These are phyloP conservation scores for Phyllachora maydis DNA, from an alignment of 2,329 filamentous ascomycete species.

Conservation along the genomic window DNA sequence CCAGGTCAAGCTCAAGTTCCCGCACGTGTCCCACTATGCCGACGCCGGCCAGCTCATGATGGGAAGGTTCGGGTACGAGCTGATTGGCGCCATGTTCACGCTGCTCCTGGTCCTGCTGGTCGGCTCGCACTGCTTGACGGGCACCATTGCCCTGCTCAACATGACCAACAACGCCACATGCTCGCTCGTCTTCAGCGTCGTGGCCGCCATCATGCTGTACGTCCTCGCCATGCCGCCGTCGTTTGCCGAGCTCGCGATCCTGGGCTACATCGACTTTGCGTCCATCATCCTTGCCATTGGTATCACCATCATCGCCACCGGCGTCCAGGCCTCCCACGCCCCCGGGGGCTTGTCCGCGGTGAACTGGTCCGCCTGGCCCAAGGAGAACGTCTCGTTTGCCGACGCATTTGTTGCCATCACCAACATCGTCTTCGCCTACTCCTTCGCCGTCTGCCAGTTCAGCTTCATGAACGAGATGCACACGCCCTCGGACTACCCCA, in stretches of 20 bases:
- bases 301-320: constrained; percentile 46
- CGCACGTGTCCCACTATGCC: constrained; percentile 42
- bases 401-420: constrained; percentile 37
- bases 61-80: constrained; percentile 37
- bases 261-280: constrained; percentile 33
- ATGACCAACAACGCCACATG: constrained; percentile 33
- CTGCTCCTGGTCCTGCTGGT: constrained; percentile 49
- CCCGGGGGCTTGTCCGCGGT: constrained; percentile 7
- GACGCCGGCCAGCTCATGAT: constrained; percentile 43
- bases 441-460: constrained; percentile 30
- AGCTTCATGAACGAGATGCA: constrained; percentile 33
- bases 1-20: constrained; percentile 25
- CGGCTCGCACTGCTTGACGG: constrained; percentile 51
- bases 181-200: constrained; percentile 21
- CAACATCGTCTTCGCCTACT: constrained; percentile 55
- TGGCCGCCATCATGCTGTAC: constrained; percentile 23
- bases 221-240: constrained; percentile 23
- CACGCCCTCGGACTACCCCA: constrained; percentile 21
- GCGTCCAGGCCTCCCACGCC: constrained; percentile 16
- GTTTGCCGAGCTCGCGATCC: constrained; percentile 25
- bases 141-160: constrained; percentile 46
- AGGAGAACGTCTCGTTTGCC: constrained; percentile 22
- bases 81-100: constrained; percentile 39
- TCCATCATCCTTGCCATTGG: constrained; percentile 43
- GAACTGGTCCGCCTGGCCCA: constrained; percentile 23